Conservation (phyloP, 140 eudicot species). For the Artemisia princeps region DNA sequence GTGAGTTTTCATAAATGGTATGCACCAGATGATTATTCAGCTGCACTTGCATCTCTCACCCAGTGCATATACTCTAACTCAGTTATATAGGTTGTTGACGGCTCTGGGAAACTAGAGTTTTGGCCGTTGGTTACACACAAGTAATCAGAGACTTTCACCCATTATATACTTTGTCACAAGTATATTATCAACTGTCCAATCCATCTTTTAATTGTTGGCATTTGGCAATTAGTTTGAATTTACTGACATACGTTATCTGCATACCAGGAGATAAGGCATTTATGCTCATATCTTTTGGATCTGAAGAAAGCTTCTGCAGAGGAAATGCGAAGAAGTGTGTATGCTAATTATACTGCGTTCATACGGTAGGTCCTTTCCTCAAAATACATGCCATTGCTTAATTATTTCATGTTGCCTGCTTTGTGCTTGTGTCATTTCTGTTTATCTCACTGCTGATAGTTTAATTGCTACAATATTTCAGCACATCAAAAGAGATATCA, state of each 20-base stretch:
- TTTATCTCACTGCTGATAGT: conserved; percentile 9
- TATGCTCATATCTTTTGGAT: conserved; percentile 87
- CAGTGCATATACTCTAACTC: conserved; percentile 2
- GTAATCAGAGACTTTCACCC: conserved; percentile 9
- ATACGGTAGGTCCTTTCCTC: conserved; percentile 63
- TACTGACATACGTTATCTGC: conserved; percentile 21
- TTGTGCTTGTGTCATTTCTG: too few species aligned
- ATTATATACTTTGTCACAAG: conserved; percentile 1
- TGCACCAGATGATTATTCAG: background rate
- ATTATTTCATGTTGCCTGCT: background rate
- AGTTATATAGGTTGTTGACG: conserved; percentile 6
- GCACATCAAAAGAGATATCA: conserved; percentile 99
- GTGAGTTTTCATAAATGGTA: background rate
- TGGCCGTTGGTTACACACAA: conserved; percentile 11
- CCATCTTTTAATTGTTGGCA: conserved; percentile 17
- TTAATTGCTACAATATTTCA: conserved; percentile 28
- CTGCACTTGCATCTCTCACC: background rate
- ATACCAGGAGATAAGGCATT: conserved; percentile 87
- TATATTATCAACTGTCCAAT: background rate
- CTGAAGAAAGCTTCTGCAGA: conserved; percentile 95
- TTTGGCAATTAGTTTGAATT: conserved; percentile 12
- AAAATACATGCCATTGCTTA: background rate
- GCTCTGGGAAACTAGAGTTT: background rate
- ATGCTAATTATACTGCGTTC: conserved; percentile 91
- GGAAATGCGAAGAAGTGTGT: conserved; percentile 99